Evolutionary conservation across 2,329 filamentous ascomycete species (phyloP).

Genomic region (Didymella pomorum): DNA sequence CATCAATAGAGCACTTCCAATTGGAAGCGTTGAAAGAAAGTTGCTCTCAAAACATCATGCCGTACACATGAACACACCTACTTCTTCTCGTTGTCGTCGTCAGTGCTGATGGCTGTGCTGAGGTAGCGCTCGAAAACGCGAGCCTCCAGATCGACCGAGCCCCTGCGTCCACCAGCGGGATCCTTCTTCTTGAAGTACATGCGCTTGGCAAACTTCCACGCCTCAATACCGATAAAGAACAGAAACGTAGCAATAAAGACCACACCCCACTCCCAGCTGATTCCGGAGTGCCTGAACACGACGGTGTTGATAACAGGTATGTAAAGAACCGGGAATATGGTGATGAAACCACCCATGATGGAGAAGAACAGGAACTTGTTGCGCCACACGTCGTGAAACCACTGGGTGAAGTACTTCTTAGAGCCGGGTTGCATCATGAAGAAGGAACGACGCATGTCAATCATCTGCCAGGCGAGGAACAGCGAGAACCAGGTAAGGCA

Average conservation of each 20-base stretch:
- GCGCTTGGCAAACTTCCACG: constrained; percentile 73
- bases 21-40: constrained; percentile 13
- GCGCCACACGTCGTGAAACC: constrained; percentile 72
- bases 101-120: constrained; percentile 43
- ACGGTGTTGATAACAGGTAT: constrained; percentile 72
- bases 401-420: constrained; percentile 65
- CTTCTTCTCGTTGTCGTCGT: constrained; percentile 42
- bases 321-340: constrained; percentile 57
- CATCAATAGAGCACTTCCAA: constrained; percentile 15
- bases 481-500: constrained; percentile 79
- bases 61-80: constrained; percentile 4
- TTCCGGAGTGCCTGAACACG: constrained; percentile 71
- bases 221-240: constrained; percentile 71
- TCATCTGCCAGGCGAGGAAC: constrained; percentile 79
- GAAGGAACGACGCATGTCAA: constrained; percentile 73
- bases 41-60: background rate
- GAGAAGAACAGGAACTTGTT: constrained; percentile 69
- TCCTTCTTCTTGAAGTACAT: constrained; percentile 45
- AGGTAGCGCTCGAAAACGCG: constrained; percentile 45
- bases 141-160: constrained; percentile 43
- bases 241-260: constrained; percentile 68
- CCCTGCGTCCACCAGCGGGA: constrained; percentile 30
- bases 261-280: constrained; percentile 74
- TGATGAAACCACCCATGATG: constrained; percentile 48
- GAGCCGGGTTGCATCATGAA: constrained; percentile 74